Conservation (phyloP, 83 land plant species). For the Larix sibirica region DNA sequence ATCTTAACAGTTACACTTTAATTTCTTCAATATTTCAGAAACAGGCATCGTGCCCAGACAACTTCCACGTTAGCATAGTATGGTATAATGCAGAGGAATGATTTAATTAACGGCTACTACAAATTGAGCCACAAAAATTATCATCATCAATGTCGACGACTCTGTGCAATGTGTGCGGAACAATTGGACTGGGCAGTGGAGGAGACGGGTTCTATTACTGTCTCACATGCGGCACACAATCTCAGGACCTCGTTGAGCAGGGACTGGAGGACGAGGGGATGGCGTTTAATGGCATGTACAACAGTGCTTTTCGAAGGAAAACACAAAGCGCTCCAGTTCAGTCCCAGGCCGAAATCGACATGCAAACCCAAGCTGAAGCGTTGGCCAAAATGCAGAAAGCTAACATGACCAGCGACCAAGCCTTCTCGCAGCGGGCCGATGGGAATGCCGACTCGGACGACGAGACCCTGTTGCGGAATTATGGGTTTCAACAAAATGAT, state of each 20-base stretch:
- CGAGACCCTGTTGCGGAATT: slow-evolving; percentile 15
- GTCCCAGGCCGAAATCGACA: slow-evolving; percentile 8
- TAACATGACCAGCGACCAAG: neutral
- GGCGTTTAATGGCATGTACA: slow-evolving; percentile 17
- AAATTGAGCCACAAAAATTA: too few species aligned
- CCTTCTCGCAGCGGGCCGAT: neutral
- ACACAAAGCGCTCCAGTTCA: slow-evolving; percentile 1
- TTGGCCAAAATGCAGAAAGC: slow-evolving; percentile 1
- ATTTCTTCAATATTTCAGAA: too few species aligned
- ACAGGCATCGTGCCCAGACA: too few species aligned
- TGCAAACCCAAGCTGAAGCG: slow-evolving; percentile 10
- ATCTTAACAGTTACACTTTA: too few species aligned
- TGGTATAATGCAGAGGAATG: too few species aligned
- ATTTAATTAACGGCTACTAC: too few species aligned
- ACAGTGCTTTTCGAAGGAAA: slow-evolving; percentile 17
- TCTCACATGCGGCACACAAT: slow-evolving; percentile 60
- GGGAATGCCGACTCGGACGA: slow-evolving; percentile 7
- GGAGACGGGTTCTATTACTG: slow-evolving; percentile 89
- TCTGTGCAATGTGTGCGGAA: slow-evolving; percentile 44
- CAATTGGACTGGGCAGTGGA: slow-evolving; percentile 35
- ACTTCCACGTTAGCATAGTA: too few species aligned
- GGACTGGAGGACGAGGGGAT: slow-evolving; percentile 54
- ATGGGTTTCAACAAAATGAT: neutral
- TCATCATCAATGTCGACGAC: neutral
- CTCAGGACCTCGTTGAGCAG: slow-evolving; percentile 67